Base-by-base conservation (phyloP, 257 asterid species). In the Buddleja alternifolia region DNA sequence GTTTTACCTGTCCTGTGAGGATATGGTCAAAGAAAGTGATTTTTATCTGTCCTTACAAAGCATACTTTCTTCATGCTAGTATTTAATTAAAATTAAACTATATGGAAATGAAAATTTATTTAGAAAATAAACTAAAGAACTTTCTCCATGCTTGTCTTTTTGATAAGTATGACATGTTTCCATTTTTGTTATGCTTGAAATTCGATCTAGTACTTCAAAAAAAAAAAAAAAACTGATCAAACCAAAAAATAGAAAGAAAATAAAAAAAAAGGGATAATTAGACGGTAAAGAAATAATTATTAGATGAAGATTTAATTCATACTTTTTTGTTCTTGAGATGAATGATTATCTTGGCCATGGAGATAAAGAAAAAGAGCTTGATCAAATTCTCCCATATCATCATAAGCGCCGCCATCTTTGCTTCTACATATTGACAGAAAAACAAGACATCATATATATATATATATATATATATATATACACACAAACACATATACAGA, bases 381-480 rank as follows among this genome's bases (percentile, higher is more conserved):
- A 79, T 92, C 98, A 52, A 89, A 74, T 59, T 92, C 97, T n/a
- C 90, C 96, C 79, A 92, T 54, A 59, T 92, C 95, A n/a, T n/a
- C n/a, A 67, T 83, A 85, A 5, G 89, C 88, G 59, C 83, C 83
- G 9, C 60, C 42, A 61, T 87, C 98, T 74, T 83, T 86, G 72
- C 76, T 81, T 76, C 98, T 89, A 87, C 72, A 55, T 12, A 73
- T 37, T 14, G 0, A 29, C 1, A 19, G 65, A 0, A 24, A 12
- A 46, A 36, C 10, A 0, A 47, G 10, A 47, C 2, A 29, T 29
- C 34, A 29, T 1, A 29, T 5, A 29, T 29, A 1, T 29, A 29
- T n/a, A n/a, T n/a, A n/a, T n/a, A n/a, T n/a, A n/a, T n/a, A n/a
- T n/a, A n/a, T n/a, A n/a, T n/a, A n/a, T n/a, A n/a, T n/a, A n/a